Conservation (phyloP, 2,329 filamentous ascomycete species). For the Talaromyces sp. region DNA sequence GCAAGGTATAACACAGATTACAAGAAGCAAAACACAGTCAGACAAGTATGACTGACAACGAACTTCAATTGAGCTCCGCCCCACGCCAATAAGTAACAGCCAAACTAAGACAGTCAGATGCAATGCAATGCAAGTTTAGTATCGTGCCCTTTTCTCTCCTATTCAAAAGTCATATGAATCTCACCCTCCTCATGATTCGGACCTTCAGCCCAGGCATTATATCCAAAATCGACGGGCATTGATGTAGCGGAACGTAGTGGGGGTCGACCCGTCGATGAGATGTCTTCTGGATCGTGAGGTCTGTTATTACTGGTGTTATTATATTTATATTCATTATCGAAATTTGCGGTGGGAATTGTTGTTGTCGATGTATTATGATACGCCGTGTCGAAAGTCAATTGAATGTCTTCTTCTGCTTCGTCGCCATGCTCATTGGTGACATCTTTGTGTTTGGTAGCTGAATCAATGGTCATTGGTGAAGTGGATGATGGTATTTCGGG, state of each 20-base stretch:
- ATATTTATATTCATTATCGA: conserved; percentile 12
- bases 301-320: conserved; percentile 6
- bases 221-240: conserved; percentile 29
- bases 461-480: background rate
- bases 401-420: conserved; percentile 38
- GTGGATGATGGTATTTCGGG: background rate
- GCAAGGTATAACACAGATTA: background rate
- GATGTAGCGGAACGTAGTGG: conserved; percentile 30
- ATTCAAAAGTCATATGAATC: conserved; percentile 78
- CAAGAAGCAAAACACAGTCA: background rate
- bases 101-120: background rate
- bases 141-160: conserved; percentile 19
- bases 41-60: background rate
- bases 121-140: background rate
- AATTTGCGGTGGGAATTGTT: conserved; percentile 6
- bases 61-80: too few relatives aligned
- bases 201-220: conserved; percentile 66
- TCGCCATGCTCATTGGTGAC: background rate
- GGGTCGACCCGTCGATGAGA: conserved; percentile 19
- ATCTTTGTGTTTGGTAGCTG: background rate
- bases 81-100: too few relatives aligned
- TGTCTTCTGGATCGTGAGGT: conserved; percentile 1
- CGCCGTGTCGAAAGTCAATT: conserved; percentile 68
- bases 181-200: conserved; percentile 60
- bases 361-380: conserved; percentile 42